Base-by-base conservation (phyloP, 208 protist genomes). In the Leishmania guyanensis region DNA sequence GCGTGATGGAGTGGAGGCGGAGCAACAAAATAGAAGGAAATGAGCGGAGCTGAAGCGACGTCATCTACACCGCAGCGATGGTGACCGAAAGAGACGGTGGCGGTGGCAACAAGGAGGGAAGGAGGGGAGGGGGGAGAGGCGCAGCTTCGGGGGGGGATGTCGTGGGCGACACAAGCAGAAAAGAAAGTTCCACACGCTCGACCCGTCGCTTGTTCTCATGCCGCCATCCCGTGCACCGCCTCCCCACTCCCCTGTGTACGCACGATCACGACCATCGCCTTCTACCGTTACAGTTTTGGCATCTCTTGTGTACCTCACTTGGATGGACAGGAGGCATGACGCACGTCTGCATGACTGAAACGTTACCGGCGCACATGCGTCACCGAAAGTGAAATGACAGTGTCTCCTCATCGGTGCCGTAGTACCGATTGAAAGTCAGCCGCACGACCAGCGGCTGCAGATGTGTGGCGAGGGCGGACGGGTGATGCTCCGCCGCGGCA, bases 401-500 rank as follows among this genome's bases (percentile, higher is more conserved):
- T 22, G 68, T 82, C 29, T 79, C 82, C 66, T 88, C 80, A 8
- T 87, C 78, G 12, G 80, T 79, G n/a, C 92, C 94, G 79, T 93
- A 97, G 78, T 90, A 97, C 56, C 84, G 78, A 75, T 97, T 97
- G 85, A 96, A 97, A 4, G 94, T 95, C 54, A 97, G 79, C 17
- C 90, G 51, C 50, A 90, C 84, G 9, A 95, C 78, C 64, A 97
- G 86, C 29, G 94, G 90, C 36, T 88, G 83, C 50, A 97, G 77
- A 33, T 84, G 89, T 3, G 84, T 62, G n/a, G 86, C 83, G 48
- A 95, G 81, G 22, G 76, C 36, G 36, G 76, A 70, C 43, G 82
- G 86, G n/a, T 88, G 79, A 6, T 81, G 76, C 26, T 82, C 83
- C 53, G 88, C 75, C 0, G 82, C 77, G 48, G 82, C 83, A 20